Conservation (phyloP, 768 basidiomycete genomes). For the Mycena pura region DNA sequence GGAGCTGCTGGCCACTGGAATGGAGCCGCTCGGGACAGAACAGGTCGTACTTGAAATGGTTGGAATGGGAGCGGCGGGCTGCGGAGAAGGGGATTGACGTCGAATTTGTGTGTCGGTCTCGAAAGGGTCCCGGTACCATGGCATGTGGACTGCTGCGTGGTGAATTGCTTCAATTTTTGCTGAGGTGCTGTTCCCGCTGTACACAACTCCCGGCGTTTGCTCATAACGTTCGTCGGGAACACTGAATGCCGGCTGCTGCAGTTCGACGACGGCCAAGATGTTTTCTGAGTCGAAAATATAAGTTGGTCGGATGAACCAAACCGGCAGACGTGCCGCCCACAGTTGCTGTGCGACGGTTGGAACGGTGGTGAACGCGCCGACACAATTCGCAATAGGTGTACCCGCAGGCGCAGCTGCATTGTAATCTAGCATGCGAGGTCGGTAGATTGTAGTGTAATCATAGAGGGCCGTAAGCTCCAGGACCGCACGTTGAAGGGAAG, state of each 20-base stretch:
- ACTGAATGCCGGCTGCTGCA: background rate
- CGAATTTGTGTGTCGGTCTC: too few species aligned
- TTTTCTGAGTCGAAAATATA: background rate
- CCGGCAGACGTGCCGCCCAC: background rate
- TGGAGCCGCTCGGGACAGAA: background rate
- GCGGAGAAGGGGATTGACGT: too few species aligned
- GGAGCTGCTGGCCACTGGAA: too few species aligned
- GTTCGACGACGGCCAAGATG: background rate
- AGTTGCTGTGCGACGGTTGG: background rate
- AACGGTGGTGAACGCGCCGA: background rate
- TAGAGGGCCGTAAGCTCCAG: background rate
- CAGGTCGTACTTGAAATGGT: background rate
- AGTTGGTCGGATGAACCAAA: background rate
- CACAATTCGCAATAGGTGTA: background rate
- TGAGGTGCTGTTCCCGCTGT: too few species aligned
- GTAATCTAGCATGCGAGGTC: background rate
- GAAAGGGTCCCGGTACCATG: too few species aligned
- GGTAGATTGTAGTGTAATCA: background rate
- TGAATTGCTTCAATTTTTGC: too few species aligned
- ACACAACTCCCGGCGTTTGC: too few species aligned
- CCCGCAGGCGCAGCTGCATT: background rate
- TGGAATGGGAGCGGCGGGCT: background rate
- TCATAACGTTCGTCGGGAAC: background rate
- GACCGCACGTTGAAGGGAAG: background rate
- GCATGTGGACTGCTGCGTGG: too few species aligned